Base-by-base conservation (phyloP, 2,329 filamentous ascomycete genomes). In the Thermomyces lanuginosus region DNA sequence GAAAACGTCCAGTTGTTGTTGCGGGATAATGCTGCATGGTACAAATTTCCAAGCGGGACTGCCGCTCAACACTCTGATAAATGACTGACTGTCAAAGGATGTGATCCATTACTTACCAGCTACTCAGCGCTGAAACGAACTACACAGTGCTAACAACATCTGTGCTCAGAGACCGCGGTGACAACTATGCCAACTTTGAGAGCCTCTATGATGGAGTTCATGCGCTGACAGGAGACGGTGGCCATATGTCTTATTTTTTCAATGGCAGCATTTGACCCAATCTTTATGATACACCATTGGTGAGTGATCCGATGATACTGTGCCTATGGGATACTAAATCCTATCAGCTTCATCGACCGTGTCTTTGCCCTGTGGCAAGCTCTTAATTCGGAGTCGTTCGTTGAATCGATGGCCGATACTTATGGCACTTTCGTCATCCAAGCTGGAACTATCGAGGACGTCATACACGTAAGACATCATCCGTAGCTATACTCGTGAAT, bases 261-360 rank as follows among this genome's bases (percentile, higher is more conserved):
- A n/a, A 76, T 76, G 39, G 77, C 79, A 2, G 68, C 76, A 0
- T 91, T 81, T 44, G 81, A 91, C 43, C 80, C 80, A 0, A 56
- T 80, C 8, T 84, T 86, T 51, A 79, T 76, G 53, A 53, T 86
- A 6, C 78, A 86, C 41, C 80, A 86, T 41, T 41, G 49, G 56
- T 58, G 36, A 32, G 53, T 39, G 8, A 13, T 11, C 10, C 21
- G 27, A 19, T 26, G 9, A 27, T 24, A 9, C 9, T 27, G 13
- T 31, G 21, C 7, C n/a, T n/a, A n/a, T n/a, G n/a, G n/a, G n/a
- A n/a, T n/a, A n/a, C n/a, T n/a, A n/a, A n/a, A 24, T 14, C 6
- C 3, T 5, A 8, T 11, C 12, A 58, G 62, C 35, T 83, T 78
- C 49, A 66, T 82, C 5, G 81, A 91, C 43, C 69, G 81, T 2